A percentile compares a stretch with the other conserved stretches of the same genome.
Conservation (phyloP, 192 early-diverging fungal species). For the Podila minutissima region DNA sequence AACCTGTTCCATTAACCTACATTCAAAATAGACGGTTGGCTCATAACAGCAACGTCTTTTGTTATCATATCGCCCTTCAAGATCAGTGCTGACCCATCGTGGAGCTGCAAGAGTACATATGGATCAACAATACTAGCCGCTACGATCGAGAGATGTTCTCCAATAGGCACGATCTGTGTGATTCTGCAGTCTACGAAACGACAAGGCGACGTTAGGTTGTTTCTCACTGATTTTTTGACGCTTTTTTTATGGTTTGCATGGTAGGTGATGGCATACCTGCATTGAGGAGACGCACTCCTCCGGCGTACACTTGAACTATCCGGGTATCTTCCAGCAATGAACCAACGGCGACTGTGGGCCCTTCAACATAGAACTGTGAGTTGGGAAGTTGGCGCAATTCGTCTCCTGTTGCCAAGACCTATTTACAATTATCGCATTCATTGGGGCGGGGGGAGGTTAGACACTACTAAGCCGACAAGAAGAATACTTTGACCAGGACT, state of each 20-base stretch:
- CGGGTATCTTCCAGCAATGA: constrained; percentile 73
- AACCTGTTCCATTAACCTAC: constrained; percentile 21
- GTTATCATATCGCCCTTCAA: constrained; percentile 67
- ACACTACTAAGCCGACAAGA: not conserved
- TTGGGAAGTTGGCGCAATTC: constrained; percentile 83
- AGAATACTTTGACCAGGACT: constrained; percentile 1
- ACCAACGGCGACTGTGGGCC: constrained; percentile 82
- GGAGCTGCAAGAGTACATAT: constrained; percentile 78
- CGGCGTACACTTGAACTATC: constrained; percentile 87
- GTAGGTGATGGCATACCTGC: constrained; percentile 54
- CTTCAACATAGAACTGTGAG: constrained; percentile 77
- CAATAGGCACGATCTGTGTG: constrained; percentile 61
- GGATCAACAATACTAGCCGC: constrained; percentile 83
- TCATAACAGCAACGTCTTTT: constrained; percentile 50
- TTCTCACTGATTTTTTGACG: not conserved
- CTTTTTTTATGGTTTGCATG: no score
- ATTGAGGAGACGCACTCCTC: constrained; percentile 78
- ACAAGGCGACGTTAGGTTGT: not conserved
- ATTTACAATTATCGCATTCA: not conserved
- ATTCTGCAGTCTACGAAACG: constrained; percentile 58
- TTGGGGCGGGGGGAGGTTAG: not conserved
- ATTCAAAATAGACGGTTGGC: constrained; percentile 53
- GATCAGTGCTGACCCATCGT: constrained; percentile 67
- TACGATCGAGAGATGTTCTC: constrained; percentile 63
- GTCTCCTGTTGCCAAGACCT: constrained; percentile 85